Percentiles rank a stretch among this genome's conserved stretches.
phyloP scores from a whole-genome alignment of 192 early-diverging fungal species.

The Podila minutissima region DNA sequence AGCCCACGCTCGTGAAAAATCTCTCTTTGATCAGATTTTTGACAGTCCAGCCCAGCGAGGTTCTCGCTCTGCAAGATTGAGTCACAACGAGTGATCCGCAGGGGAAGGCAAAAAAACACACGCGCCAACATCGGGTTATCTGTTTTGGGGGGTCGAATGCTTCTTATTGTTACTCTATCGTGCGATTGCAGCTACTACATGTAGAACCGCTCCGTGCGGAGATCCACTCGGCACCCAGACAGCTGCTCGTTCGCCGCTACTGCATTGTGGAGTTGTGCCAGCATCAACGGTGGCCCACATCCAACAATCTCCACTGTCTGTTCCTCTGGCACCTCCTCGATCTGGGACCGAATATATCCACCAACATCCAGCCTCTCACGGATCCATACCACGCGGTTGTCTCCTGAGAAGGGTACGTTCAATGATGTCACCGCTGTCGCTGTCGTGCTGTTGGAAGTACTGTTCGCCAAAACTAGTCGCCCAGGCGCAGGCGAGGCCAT shows the following conservation, averaged over 20 bases:
- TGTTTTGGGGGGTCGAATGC: too few species aligned
- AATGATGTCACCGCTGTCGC: conserved; percentile 1
- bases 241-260: conserved; percentile 32
- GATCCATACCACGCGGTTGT: conserved; percentile 29
- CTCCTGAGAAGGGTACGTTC: conserved; percentile 29
- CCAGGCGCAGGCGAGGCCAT: neutral
- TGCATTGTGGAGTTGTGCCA: conserved; percentile 36
- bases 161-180: too few species aligned
- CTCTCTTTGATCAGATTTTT: too few species aligned
- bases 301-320: conserved; percentile 34
- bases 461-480: neutral
- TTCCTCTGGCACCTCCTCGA: conserved; percentile 14
- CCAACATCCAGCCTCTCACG: conserved; percentile 16
- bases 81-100: too few species aligned
- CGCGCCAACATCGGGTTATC: too few species aligned
- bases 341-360: conserved; percentile 13
- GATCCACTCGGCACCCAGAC: conserved; percentile 37
- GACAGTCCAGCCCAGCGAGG: too few species aligned
- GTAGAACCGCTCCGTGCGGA: conserved; percentile 46
- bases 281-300: conserved; percentile 36
- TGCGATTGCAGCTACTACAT: neutral
- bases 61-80: too few species aligned
- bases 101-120: too few species aligned
- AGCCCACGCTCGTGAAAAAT: too few species aligned
- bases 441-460: neutral